Conservation (phyloP, 192 early-diverging fungal species). For the Entrophospora sp. region DNA sequence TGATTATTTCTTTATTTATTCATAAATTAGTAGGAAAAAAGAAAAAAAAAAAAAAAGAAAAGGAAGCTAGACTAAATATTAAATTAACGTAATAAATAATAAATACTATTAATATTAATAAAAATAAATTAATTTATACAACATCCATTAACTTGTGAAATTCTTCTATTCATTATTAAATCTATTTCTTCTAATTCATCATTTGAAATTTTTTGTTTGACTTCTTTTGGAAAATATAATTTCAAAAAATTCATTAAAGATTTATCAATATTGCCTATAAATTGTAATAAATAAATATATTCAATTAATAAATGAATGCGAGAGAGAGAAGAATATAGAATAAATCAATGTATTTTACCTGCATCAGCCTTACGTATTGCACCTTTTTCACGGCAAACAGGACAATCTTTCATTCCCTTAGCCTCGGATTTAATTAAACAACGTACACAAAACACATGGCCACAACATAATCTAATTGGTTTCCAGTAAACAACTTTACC, state of each 20-base stretch:
- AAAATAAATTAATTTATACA: too few relatives aligned
- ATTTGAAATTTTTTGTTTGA: slow-evolving; percentile 65
- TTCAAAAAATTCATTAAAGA: slow-evolving; percentile 62
- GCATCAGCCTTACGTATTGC: slow-evolving; percentile 54
- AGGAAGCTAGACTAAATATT: too few relatives aligned
- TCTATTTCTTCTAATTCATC: too few relatives aligned
- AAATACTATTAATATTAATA: too few relatives aligned
- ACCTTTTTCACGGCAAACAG: slow-evolving; percentile 56
- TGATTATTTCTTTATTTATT: too few relatives aligned
- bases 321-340: background rate
- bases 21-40: too few relatives aligned
- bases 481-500: slow-evolving; percentile 57
- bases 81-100: too few relatives aligned
- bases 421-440: slow-evolving; percentile 69
- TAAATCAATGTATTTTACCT: background rate
- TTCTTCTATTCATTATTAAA: too few relatives aligned
- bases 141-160: too few relatives aligned
- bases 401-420: slow-evolving; percentile 58
- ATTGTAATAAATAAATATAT: background rate
- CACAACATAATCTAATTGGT: slow-evolving; percentile 66
- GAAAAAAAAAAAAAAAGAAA: too few relatives aligned
- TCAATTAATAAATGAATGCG: background rate
- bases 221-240: slow-evolving; percentile 71
- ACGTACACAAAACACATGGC: slow-evolving; percentile 70
- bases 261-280: slow-evolving; percentile 45